A percentile compares a stretch with the other conserved stretches of the same genome.
Evolutionary conservation across 163 green algal genomes (phyloP).

Genomic region (Scenedesmus sp.): DNA sequence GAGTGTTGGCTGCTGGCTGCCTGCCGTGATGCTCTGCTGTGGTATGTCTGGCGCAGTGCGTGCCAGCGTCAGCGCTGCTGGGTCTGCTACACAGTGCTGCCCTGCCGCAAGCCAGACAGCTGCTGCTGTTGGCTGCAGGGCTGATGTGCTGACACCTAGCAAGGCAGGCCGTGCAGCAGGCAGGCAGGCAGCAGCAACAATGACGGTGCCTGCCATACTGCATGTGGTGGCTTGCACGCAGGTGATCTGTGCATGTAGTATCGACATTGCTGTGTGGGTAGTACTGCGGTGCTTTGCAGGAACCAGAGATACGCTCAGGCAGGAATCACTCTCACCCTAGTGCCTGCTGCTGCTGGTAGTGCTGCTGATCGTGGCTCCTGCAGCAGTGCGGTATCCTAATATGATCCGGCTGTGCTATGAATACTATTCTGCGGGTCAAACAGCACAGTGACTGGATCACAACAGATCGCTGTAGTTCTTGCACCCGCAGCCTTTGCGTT

Average conservation of each 20-base stretch:
- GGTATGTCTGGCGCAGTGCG: not conserved
- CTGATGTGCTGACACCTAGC: not conserved
- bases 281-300: not conserved
- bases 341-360: slow-evolving; percentile 26
- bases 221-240: not conserved
- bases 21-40: not conserved
- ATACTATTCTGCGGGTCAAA: not conserved
- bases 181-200: not conserved
- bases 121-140: slow-evolving; percentile 11
- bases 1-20: not conserved
- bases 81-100: not conserved
- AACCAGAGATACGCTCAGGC: not conserved
- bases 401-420: not conserved
- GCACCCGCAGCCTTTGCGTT: not conserved
- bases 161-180: not conserved
- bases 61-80: not conserved
- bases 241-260: not conserved
- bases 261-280: too few relatives aligned
- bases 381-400: not conserved
- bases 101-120: not conserved
- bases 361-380: not conserved
- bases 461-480: not conserved
- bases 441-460: not conserved
- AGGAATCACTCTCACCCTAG: not conserved
- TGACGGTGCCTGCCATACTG: not conserved